Evolutionary conservation across 345 rosid species (phyloP).

Genomic region (Hibiscus mutabilis): DNA sequence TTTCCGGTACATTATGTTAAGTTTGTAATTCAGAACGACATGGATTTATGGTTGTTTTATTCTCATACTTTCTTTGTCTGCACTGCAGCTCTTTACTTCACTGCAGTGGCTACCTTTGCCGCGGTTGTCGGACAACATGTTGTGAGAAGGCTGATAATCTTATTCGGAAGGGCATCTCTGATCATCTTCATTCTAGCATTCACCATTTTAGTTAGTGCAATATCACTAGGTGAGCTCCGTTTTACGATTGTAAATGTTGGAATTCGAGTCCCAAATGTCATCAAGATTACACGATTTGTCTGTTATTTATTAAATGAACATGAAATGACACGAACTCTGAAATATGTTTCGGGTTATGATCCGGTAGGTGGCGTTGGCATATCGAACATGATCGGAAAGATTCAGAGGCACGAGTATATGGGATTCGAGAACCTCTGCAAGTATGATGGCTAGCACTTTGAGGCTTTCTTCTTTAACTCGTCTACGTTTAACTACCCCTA

Average conservation of each 20-base stretch:
- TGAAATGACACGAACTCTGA: background rate
- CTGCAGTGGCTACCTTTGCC: constrained; percentile 46
- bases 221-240: constrained; percentile 43
- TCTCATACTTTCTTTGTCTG: background rate
- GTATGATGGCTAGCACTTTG: constrained; percentile 22
- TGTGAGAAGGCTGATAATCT: constrained; percentile 42
- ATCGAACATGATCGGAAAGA: background rate
- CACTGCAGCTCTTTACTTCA: constrained; percentile 52
- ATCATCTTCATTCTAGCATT: constrained; percentile 62
- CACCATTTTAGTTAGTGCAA: constrained; percentile 50
- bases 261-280: too few species aligned
- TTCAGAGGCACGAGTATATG: constrained; percentile 49
- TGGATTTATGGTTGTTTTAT: background rate
- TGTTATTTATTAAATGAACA: background rate
- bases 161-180: constrained; percentile 54
- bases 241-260: background rate
- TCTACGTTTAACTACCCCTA: too few species aligned
- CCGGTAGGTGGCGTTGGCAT: background rate
- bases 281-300: too few species aligned
- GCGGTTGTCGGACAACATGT: constrained; percentile 54
- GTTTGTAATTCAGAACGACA: background rate
- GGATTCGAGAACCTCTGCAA: constrained; percentile 60
- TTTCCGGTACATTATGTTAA: constrained; percentile 77
- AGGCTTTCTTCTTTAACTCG: background rate
- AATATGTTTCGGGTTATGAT: background rate